Base-by-base conservation (phyloP, 768 basidiomycete genomes). In the Boletus subcaerulescens region DNA sequence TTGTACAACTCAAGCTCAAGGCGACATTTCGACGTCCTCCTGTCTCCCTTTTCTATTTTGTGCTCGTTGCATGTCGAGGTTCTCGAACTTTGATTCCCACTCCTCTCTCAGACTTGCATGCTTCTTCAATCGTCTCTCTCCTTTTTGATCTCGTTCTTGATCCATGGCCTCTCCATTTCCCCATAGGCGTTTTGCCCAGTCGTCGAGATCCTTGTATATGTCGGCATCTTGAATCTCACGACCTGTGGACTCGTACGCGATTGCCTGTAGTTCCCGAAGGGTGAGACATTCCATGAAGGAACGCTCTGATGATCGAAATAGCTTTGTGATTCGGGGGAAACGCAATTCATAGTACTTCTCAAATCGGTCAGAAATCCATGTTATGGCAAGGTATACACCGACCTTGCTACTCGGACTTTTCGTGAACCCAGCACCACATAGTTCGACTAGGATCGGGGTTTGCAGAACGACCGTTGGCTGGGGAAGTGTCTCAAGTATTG, bases 341-440 rank as follows among this genome's bases (percentile, higher is more conserved):
- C 93, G 86, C 5, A 93, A 75, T 59, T 90, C 90, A 65, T 94
- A 94, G 63, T 86, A 77, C 91, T 93, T 56, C 14, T 53, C 20
- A 2, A 32, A 57, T 50, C 26, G 31, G 43, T 35, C 50, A 41
- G 46, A 35, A 12, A 11, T 46, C 36, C 29, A 36, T 13, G 9
- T 10, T 15, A 15, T n/a, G 11, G 8, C 6, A 33, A 50, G 32
- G 40, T 1, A 7, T 35, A 31, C 10, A 66, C 78, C 49, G 50
- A 90, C 89, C 63, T 79, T 73, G 64, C 81, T 80, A 24, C 72
- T 60, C 0, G 75, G 73, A n/a, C 84, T 71, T 65, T 89, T 90
- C 31, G 86, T 87, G 63, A 93, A 95, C 2, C 92, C 89, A 5
- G 89, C 93, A 13, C 93, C 92, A 56, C 82, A 84, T 5, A 95